phyloP scores from a whole-genome alignment of 148 eudicot species.

The Rhododendron kiyosumense region DNA sequence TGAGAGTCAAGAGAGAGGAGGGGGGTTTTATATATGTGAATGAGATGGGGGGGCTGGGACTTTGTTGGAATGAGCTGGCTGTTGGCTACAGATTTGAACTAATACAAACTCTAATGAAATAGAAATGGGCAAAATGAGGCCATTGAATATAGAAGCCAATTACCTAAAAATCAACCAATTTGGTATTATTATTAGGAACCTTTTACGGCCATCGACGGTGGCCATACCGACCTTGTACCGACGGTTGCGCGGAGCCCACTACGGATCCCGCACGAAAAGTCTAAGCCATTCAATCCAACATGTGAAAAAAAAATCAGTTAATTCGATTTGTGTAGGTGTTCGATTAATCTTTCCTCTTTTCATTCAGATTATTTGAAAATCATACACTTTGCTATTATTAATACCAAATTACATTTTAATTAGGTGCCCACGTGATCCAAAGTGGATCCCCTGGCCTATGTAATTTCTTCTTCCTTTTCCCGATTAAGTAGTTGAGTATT shows the following conservation, averaged over 20 bases:
- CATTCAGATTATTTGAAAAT: not conserved
- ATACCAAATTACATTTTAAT: not conserved
- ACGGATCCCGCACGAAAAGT: no score
- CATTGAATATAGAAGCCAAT: not conserved
- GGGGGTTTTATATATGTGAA: slow-evolving; percentile 10
- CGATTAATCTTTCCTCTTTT: no score
- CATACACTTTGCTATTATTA: not conserved
- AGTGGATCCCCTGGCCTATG: not conserved
- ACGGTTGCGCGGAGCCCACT: no score
- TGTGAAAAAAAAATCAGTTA: no score
- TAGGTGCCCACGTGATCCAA: not conserved
- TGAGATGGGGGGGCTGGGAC: slow-evolving; percentile 9
- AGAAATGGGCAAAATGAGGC: not conserved
- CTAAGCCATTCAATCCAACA: no score
- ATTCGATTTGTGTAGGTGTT: no score
- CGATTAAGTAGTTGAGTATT: not conserved
- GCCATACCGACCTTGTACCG: no score
- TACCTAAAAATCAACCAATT: no score
- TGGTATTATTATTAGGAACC: not conserved
- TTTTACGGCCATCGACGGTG: no score
- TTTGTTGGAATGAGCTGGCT: slow-evolving; percentile 46
- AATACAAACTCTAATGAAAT: not conserved
- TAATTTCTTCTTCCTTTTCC: not conserved
- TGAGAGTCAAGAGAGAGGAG: not conserved
- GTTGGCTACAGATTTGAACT: slow-evolving; percentile 21